A percentile compares a stretch with the other conserved stretches of the same genome.
Evolutionary conservation across 164 flowering plant genomes (phyloP).

Genomic region (Echeveria elegans): DNA sequence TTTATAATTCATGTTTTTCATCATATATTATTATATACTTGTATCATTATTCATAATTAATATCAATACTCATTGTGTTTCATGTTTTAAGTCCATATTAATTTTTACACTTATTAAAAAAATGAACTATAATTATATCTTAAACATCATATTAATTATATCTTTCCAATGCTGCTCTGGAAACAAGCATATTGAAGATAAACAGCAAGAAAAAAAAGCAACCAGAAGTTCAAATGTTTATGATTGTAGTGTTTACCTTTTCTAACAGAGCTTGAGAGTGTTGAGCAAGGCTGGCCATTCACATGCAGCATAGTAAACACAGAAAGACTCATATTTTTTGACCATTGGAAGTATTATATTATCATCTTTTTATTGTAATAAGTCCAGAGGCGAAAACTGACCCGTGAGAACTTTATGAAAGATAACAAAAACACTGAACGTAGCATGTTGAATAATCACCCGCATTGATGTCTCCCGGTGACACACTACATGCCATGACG

Average conservation of each 20-base stretch:
- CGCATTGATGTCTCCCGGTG: background rate
- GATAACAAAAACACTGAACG: background rate
- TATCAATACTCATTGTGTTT: too few species aligned
- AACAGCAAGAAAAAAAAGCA: background rate
- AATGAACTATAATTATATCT: too few species aligned
- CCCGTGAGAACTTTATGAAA: background rate
- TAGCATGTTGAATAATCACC: background rate
- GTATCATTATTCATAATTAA: too few species aligned
- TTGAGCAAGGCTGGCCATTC: conserved; percentile 63
- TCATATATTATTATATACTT: too few species aligned
- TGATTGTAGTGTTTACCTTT: conserved; percentile 18
- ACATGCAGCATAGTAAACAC: too few species aligned
- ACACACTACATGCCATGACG: conserved; percentile 1
- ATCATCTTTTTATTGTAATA: background rate
- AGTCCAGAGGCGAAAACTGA: background rate
- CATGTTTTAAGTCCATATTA: too few species aligned
- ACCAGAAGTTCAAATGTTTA: background rate
- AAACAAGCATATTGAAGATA: background rate
- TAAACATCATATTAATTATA: too few species aligned
- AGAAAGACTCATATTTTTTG: too few species aligned
- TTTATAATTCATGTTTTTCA: too few species aligned
- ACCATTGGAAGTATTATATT: too few species aligned
- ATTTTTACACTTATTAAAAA: too few species aligned
- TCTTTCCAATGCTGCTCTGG: conserved; percentile 48
- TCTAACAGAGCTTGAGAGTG: conserved; percentile 25